Evolutionary conservation across 805 yeast species (phyloP).

Genomic region (Hanseniaspora lindneri): DNA sequence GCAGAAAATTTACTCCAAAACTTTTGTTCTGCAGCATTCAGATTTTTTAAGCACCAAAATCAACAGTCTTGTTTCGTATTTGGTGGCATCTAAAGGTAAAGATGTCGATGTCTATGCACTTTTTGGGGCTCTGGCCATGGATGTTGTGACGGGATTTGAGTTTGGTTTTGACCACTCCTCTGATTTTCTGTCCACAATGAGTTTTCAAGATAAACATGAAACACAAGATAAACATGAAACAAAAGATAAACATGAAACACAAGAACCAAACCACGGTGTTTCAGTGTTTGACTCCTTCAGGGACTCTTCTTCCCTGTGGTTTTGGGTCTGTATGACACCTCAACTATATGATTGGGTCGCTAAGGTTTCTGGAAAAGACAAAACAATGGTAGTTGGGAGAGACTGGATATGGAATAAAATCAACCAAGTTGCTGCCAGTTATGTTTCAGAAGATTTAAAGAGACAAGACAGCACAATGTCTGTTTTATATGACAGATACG

Average conservation of each 20-base stretch:
- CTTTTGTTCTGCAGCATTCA: conserved; percentile 31
- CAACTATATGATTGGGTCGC: conserved; percentile 41
- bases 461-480: conserved; percentile 14
- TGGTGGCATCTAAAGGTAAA: conserved; percentile 19
- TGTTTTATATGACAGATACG: conserved; percentile 16
- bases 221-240: conserved; percentile 27
- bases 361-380: conserved; percentile 27
- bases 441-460: conserved; percentile 17
- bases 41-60: conserved; percentile 29
- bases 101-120: conserved; percentile 46
- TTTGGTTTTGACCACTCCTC: conserved; percentile 42
- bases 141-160: conserved; percentile 49
- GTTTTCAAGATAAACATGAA: conserved; percentile 18
- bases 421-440: conserved; percentile 18
- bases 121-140: conserved; percentile 66
- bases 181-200: conserved; percentile 31
- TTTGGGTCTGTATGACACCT: conserved; percentile 55
- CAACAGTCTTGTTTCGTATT: conserved; percentile 22
- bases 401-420: conserved; percentile 35
- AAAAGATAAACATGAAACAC: conserved; percentile 29
- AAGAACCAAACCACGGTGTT: conserved; percentile 34
- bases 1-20: conserved; percentile 37
- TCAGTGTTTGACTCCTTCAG: conserved; percentile 37
- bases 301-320: conserved; percentile 46
- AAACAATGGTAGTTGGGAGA: conserved; percentile 33